Evolutionary conservation across 768 basidiomycete genomes (phyloP).

Genomic region (Phylloporus rhodoxanthus): DNA sequence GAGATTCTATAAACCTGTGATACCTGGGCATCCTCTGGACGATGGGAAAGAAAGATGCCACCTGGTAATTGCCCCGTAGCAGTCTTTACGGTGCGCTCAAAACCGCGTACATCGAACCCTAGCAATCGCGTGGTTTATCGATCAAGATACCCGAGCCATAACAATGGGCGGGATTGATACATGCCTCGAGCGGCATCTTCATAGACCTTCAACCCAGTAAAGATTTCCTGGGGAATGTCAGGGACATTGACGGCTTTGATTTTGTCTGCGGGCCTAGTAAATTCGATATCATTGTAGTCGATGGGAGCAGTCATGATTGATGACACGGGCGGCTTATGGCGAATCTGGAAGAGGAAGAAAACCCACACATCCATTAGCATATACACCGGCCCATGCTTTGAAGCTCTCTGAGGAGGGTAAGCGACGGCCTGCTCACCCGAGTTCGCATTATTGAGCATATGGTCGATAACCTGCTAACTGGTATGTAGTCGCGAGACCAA

Average conservation of each 20-base stretch:
- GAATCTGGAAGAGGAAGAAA: background rate
- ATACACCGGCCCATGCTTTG: too few relatives aligned
- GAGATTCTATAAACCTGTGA: slow-evolving; percentile 34
- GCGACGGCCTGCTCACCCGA: too few relatives aligned
- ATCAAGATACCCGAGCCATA: background rate
- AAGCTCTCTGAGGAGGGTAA: too few relatives aligned
- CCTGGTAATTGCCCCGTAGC: slow-evolving; percentile 7
- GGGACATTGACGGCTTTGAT: slow-evolving; percentile 37
- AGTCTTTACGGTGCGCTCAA: slow-evolving; percentile 20
- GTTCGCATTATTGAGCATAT: too few relatives aligned
- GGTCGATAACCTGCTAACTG: too few relatives aligned
- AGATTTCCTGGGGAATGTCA: slow-evolving; percentile 29
- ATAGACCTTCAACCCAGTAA: slow-evolving; percentile 34
- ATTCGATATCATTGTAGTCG: slow-evolving; percentile 31
- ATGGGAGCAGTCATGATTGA: slow-evolving; percentile 17
- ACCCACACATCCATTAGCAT: too few relatives aligned
- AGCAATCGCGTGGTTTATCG: background rate
- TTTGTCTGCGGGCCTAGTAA: slow-evolving; percentile 32
- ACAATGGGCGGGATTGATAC: background rate
- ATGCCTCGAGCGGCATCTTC: slow-evolving; percentile 35
- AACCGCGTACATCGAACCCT: slow-evolving; percentile 28
- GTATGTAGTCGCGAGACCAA: too few relatives aligned
- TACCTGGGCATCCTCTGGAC: slow-evolving; percentile 37
- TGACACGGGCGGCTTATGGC: background rate
- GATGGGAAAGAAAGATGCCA: slow-evolving; percentile 33